These are phyloP conservation scores for Capsella bursapastoris DNA, from an alignment of 345 rosid species.

Conservation along the genomic window DNA sequence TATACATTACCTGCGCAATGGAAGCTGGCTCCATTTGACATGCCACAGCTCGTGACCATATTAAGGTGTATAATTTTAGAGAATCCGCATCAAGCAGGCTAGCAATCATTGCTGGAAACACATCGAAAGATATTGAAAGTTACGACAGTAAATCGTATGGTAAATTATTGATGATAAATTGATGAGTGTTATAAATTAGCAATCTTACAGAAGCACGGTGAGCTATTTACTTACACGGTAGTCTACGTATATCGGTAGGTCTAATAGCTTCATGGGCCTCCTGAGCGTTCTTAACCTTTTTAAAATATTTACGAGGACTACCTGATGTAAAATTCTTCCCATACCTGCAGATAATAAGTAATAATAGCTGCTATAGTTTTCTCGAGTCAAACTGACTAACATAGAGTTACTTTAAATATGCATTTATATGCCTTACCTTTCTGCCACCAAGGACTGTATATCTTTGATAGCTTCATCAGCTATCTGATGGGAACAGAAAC, in stretches of 20 bases:
- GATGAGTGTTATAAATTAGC: conserved; percentile 17
- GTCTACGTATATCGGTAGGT: conserved; percentile 79
- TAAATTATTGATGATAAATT: conserved; percentile 12
- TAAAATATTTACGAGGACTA: conserved; percentile 76
- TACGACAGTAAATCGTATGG: conserved; percentile 17
- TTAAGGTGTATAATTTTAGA: conserved; percentile 83
- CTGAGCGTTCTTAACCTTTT: conserved; percentile 96
- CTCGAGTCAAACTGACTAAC: conserved; percentile 21
- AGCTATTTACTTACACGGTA: conserved; percentile 68
- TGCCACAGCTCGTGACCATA: conserved; percentile 92
- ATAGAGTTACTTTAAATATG: conserved; percentile 24
- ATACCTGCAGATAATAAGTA: conserved; percentile 59
- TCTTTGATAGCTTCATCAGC: conserved; percentile 87
- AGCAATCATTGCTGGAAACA: conserved; percentile 64
- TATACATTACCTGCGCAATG: conserved; percentile 64
- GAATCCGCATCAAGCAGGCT: conserved; percentile 85
- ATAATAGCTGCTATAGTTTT: conserved; percentile 9
- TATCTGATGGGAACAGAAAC: conserved; percentile 54
- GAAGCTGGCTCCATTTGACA: conserved; percentile 92
- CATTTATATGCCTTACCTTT: conserved; percentile 59
- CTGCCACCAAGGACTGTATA: conserved; percentile 66
- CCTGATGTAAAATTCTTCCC: conserved; percentile 65
- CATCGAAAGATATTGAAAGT: conserved; percentile 28
- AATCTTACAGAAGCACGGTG: conserved; percentile 26
- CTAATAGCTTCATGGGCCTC: conserved; percentile 99